Evolutionary conservation across 768 basidiomycete genomes (phyloP), one percentile per base, ranked within the genome.

Genomic region (Rhodosporidiobolus sp.): DNA sequence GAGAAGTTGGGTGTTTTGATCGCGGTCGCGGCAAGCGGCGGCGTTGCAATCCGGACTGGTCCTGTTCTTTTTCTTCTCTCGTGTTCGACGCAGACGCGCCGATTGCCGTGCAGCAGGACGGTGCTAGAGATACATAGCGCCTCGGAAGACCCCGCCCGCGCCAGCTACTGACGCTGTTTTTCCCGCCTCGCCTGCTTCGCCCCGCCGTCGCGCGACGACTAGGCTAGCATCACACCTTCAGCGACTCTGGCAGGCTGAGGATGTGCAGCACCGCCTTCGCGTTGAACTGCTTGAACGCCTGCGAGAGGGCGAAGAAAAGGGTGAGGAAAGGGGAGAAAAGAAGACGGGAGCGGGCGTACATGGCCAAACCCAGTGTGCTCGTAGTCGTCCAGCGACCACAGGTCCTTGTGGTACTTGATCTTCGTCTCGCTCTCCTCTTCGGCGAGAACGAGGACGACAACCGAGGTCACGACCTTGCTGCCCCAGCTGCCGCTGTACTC

Each of bases 401-500:
- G 32, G 34, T 62, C 60, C 48, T 62, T 62, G 60, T 62, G 60
- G 30, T 62, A 62, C 60, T 62, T 62, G 30, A 62, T 62, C 34
- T 49, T 62, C 10, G n/a, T n/a, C n/a, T 49, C 60, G 12, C 60
- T 48, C 30, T 54, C 63, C 53, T 64, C 50, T 38, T 64, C 26
- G 3, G 34, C 43, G 16, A 62, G 20, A 4, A 50, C 60, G 30
- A 62, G 60, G 20, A 49, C 30, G 24, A 62, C 48, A 46, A 62
- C 48, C 3, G 46, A 50, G 4, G 46, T 34, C 3, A 62, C 48
- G 48, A 10, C 32, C 30, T 62, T 62, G 30, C 20, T 34, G 30
- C 60, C 60, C 60, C 60, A 62, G 19, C 12, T 14, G 48, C 60
- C 60, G 30, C 14, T 50, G 60, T 62, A 62, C 12, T 49, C 28